Percentiles rank a stretch among this genome's conserved stretches.
These are phyloP conservation scores for Penicillium decumbens DNA, from an alignment of 2,329 filamentous ascomycete genomes.

Conservation along the genomic window DNA sequence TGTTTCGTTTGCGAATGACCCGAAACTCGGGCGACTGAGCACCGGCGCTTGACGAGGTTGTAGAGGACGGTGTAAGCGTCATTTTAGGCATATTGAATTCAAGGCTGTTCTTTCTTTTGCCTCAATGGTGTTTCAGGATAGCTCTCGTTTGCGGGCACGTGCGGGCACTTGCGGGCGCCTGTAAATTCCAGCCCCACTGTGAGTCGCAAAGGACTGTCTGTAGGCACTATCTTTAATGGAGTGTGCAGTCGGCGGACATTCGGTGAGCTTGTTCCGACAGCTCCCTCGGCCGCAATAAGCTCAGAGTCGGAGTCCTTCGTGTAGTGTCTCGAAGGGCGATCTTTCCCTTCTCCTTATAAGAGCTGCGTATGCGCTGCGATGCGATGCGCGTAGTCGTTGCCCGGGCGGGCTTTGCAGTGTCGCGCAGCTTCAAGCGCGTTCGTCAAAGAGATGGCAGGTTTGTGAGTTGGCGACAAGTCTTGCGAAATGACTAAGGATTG, in stretches of 20 bases:
- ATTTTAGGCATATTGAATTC: slow-evolving; percentile 23
- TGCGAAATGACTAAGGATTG: not conserved
- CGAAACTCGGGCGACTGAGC: slow-evolving; percentile 79
- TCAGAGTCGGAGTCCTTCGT: not conserved
- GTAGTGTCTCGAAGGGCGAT: not conserved
- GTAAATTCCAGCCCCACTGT: not conserved
- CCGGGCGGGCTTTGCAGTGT: not conserved
- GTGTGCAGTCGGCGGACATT: not conserved
- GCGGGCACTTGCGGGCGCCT: not conserved
- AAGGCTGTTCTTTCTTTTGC: not conserved
- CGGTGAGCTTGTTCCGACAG: not conserved
- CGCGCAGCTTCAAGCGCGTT: not conserved
- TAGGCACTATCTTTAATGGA: not conserved
- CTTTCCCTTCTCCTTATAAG: not conserved
- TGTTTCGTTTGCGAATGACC: slow-evolving; percentile 85
- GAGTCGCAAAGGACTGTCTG: not conserved
- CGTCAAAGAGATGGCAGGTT: not conserved
- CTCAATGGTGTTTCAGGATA: not conserved
- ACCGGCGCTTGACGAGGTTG: slow-evolving; percentile 68
- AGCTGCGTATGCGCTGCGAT: not conserved
- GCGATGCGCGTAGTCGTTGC: not conserved
- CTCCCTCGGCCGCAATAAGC: not conserved
- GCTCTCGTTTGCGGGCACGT: not conserved
- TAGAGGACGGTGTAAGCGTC: slow-evolving; percentile 46
- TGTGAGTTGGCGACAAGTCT: not conserved